phyloP scores from a whole-genome alignment of 345 rosid species.

The Jatropha curcas region DNA sequence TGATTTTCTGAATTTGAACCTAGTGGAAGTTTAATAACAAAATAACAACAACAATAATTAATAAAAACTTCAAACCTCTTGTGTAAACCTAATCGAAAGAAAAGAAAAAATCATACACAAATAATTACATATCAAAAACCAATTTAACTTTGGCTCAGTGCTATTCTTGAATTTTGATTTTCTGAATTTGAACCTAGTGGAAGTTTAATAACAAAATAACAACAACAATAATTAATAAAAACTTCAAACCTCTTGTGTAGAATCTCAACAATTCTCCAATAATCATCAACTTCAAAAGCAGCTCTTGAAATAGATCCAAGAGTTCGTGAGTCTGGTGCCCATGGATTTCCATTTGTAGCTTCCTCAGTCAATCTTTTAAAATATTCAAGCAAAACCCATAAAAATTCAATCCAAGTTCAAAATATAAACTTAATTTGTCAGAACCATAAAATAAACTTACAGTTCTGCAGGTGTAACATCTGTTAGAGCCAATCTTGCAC shows the following conservation, averaged over 20 bases:
- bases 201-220: too few species aligned
- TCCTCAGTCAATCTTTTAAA: constrained; percentile 75
- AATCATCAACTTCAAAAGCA: constrained; percentile 93
- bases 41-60: constrained; percentile 1
- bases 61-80: too few species aligned
- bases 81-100: constrained; percentile 49
- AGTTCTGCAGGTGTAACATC: constrained; percentile 78
- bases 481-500: constrained; percentile 84
- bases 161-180: too few species aligned
- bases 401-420: background rate
- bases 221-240: constrained; percentile 1
- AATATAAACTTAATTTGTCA: background rate
- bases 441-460: constrained; percentile 25
- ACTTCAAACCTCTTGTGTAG: constrained; percentile 81
- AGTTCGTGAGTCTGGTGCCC: constrained; percentile 63
- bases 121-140: background rate
- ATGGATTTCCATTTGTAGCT: constrained; percentile 63
- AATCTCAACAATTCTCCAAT: constrained; percentile 69
- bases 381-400: constrained; percentile 20
- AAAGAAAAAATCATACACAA: background rate
- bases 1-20: too few species aligned
- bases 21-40: too few species aligned
- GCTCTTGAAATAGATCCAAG: constrained; percentile 77
- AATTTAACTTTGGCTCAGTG: too few species aligned
- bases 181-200: too few species aligned